Base-by-base conservation (phyloP, 768 basidiomycete genomes). In the Russula olivacea region DNA sequence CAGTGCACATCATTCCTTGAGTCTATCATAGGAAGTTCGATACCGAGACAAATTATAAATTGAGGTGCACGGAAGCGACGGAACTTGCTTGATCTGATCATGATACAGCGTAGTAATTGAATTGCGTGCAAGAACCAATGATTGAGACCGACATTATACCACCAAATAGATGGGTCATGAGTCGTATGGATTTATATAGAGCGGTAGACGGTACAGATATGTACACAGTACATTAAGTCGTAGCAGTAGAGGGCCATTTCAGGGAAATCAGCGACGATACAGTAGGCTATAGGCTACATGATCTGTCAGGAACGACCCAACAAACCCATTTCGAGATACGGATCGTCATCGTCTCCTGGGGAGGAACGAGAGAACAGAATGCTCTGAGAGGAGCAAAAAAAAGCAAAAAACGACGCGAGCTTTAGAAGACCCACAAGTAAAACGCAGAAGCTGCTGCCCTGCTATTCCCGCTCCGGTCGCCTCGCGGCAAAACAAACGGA, bases 241-340 rank as follows among this genome's bases (percentile, higher is more conserved):
- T 61, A 30, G n/a, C 53, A 61, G 36, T 55, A 32, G 41, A 47
- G 45, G 45, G 36, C 53, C 32, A 55, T 30, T 30, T 34, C 30
- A 32, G n/a, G 43, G 30, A 34, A 47, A 61, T 61, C 55, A 38
- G 55, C 17, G 55, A 62, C 55, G 48, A 38, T 45, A 49, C 36
- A 36, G 36, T 61, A 25, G 17, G 41, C n/a, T 32, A 61, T 15
- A n/a, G n/a, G n/a, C n/a, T n/a, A 21, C 8, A 50, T 7, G 14
- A 40, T 61, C 36, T 36, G 10, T 49, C 38, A 55, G 61, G 61
- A 61, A 61, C 61, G 47, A 49, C 51, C 32, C 40, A 32, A 34
- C 43, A 43, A n/a, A 43, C 41, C 43, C 43, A 43, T 45, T 43
- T 60, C n/a, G 12, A 19, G 43, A 53, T 32, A 53, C 34, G 43